Evolutionary conservation across 352 stramenopile species (phyloP), one percentile per base, ranked within the genome.

Genomic region (Achlya hypogyna): DNA sequence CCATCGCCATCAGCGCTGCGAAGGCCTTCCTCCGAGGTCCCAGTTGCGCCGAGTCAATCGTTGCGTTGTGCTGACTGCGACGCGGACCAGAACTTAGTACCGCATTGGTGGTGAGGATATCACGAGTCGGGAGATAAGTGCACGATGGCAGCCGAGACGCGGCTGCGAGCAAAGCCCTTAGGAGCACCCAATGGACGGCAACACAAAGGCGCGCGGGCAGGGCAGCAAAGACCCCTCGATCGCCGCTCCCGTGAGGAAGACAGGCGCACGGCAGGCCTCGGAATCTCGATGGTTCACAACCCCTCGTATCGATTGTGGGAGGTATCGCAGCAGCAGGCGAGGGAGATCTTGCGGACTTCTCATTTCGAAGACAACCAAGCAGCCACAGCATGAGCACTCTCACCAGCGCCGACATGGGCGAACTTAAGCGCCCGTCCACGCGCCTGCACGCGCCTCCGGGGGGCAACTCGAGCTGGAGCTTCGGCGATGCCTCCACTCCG

Each of bases 401-500:
- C 49, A 94, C 85, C 53, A 92, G 83, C 71, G 72, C 80, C 0
- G 85, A 94, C 54, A 88, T 94, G 62, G 80, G 81, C 63, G 81
- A 91, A 65, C 78, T 94, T 60, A 91, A 90, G 75, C 83, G 85
- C 51, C 85, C 85, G 22, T 89, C 80, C 9, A 94, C 85, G 64
- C 85, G 85, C 35, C 81, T 94, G 53, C 82, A 91, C 66, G 85
- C 85, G 12, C 85, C 85, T 10, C 85, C 85, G 0, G 85, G 85
- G 6, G 85, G 85, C n/a, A 81, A 82, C 18, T 91, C 85, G 58
- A 90, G 69, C 75, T 91, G 80, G 80, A 90, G 81, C 73, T 82
- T 91, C 40, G 79, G 78, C 2, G 63, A 77, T 2, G 82, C 80
- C 52, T 71, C 78, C 40, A 64, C 69, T 27, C 42, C 65, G 16